Base-by-base conservation (phyloP, 1,139 yeast genomes). In the Kluyveromyces marxianus region DNA sequence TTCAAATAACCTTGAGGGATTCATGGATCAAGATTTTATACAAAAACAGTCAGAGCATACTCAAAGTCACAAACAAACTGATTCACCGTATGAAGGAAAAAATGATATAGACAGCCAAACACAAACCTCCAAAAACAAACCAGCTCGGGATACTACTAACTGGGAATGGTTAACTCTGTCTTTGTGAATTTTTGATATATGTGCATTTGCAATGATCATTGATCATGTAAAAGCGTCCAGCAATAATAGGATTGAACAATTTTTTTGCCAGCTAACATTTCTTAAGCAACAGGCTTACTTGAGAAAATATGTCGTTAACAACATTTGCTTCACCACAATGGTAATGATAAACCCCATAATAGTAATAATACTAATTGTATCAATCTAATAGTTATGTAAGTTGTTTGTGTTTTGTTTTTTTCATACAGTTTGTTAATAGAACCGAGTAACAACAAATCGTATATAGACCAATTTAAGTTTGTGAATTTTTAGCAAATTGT, bases 151-250 rank as follows among this genome's bases (percentile, higher is more conserved):
- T 8, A 39, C 35, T n/a, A 40, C 48, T 24, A 42, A 39, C 35
- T 47, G 50, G 50, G 50, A 47, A 25, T 47, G 50, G 50, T 37
- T 47, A 24, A 47, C 50, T 3, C 37, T 47, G 46, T 44, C 48
- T 25, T 35, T 47, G 25, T 47, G 35, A 40, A 24, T 10, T 3
- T 21, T 21, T n/a, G 27, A 8, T 29, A 4, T 14, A 6, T 7
- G 25, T 27, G n/a, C 10, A 6, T 8, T 26, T 35, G 14, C 27
- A 8, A 4, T 25, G 7, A 6, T 21, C 37, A 14, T 14, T 5
- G 6, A 32, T 7, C 4, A 14, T 14, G 21, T 14, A 14, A 14
- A 14, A 14, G 21, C 21, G 21, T 14, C 21, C 21, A 14, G 21
- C 21, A 14, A 14, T 14, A 14, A 14, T 14, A 14, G 21, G 21